Evolutionary conservation across 1,139 yeast genomes (phyloP).

Genomic region (Hyphopichia burtonii): DNA sequence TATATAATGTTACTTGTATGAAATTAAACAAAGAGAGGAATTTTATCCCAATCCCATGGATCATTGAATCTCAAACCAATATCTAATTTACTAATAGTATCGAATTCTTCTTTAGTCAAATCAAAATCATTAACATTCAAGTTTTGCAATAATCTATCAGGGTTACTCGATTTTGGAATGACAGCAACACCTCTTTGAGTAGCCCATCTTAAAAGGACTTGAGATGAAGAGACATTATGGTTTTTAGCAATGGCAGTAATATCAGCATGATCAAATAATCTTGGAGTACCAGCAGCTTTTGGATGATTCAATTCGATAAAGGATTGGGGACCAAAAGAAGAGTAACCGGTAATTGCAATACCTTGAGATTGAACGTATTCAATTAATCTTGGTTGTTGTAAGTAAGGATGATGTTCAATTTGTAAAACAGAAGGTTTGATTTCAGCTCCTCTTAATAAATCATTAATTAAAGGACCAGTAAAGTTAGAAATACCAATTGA

Average conservation of each 20-base stretch:
- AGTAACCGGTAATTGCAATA: conserved; percentile 78
- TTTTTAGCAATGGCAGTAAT: conserved; percentile 53
- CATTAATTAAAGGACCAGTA: conserved; percentile 66
- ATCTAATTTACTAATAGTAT: conserved; percentile 56
- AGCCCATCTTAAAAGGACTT: conserved; percentile 78
- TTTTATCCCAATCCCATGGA: conserved; percentile 73
- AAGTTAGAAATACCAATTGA: conserved; percentile 87
- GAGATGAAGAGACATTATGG: conserved; percentile 56
- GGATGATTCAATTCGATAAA: conserved; percentile 57
- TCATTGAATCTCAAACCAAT: conserved; percentile 77
- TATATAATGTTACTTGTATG: background rate
- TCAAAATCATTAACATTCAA: conserved; percentile 55
- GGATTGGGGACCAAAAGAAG: conserved; percentile 81
- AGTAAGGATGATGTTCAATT: conserved; percentile 91
- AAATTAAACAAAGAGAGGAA: conserved; percentile 45
- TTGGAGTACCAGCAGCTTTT: conserved; percentile 51
- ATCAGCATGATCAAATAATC: conserved; percentile 54
- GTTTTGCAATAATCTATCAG: conserved; percentile 58
- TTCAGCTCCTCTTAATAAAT: conserved; percentile 67
- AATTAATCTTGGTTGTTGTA: conserved; percentile 70
- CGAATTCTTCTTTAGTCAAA: conserved; percentile 53
- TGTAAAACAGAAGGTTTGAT: conserved; percentile 81
- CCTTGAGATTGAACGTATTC: conserved; percentile 60
- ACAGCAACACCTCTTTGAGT: conserved; percentile 71
- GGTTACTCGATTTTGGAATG: conserved; percentile 72